Evolutionary conservation across 140 eudicot genomes (phyloP).

Genomic region (Bidens hawaiensis): DNA sequence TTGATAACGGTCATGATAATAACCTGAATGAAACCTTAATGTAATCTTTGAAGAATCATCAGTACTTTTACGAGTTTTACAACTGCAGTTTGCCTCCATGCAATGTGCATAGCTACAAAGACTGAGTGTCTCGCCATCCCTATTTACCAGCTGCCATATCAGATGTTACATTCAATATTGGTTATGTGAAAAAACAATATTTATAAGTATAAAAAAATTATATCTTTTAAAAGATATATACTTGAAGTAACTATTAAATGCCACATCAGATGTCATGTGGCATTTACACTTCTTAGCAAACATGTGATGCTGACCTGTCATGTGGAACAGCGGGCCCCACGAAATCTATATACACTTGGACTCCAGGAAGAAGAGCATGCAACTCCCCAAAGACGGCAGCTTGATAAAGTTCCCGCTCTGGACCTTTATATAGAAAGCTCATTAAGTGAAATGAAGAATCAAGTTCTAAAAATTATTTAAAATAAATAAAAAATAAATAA

Average conservation of each 20-base stretch:
- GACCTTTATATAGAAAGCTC: constrained; percentile 37
- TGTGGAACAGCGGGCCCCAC: constrained; percentile 73
- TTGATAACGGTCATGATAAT: constrained; percentile 63
- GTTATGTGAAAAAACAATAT: background rate
- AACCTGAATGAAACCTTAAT: constrained; percentile 66
- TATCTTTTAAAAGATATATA: background rate
- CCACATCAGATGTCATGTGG: background rate
- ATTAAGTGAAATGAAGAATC: background rate
- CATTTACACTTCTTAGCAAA: background rate
- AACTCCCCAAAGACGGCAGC: constrained; percentile 62
- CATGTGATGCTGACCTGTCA: constrained; percentile 37
- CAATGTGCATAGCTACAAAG: constrained; percentile 59
- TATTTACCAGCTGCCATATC: constrained; percentile 21
- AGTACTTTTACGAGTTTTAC: constrained; percentile 33
- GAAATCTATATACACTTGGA: constrained; percentile 53
- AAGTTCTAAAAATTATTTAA: too few relatives aligned
- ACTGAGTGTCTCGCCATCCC: constrained; percentile 67
- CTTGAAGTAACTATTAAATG: background rate
- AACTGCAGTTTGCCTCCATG: constrained; percentile 50
- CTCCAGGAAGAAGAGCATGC: constrained; percentile 73
- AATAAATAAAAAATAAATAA: too few relatives aligned
- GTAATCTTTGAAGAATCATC: constrained; percentile 29
- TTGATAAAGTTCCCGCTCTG: constrained; percentile 66
- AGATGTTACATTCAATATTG: background rate
- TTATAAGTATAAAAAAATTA: background rate